Conservation (phyloP, 257 asterid species). For the Haberlea rhodopensis region DNA sequence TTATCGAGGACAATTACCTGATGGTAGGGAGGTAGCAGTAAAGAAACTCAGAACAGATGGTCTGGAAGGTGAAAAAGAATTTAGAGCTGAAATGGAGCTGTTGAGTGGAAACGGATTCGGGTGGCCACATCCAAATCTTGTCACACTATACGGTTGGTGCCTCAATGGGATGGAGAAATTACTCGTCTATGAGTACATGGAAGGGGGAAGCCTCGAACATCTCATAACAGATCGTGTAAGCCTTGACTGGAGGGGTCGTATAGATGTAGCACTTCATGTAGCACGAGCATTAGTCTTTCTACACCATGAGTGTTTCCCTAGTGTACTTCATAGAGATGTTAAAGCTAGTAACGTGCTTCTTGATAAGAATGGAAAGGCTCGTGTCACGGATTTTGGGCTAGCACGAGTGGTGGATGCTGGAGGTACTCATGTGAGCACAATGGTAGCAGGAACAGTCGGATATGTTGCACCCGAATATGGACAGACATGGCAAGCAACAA, state of each 20-base stretch:
- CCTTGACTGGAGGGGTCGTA: slow-evolving; percentile 57
- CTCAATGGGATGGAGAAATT: slow-evolving; percentile 77
- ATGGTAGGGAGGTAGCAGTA: slow-evolving; percentile 81
- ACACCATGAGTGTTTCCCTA: slow-evolving; percentile 87
- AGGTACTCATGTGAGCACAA: slow-evolving; percentile 81
- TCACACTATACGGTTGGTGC: slow-evolving; percentile 88
- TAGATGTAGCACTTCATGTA: slow-evolving; percentile 68
- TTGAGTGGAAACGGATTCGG: slow-evolving; percentile 71
- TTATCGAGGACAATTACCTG: slow-evolving; percentile 73
- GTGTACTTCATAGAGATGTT: slow-evolving; percentile 83
- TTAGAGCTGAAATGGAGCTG: slow-evolving; percentile 87
- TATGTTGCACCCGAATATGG: slow-evolving; percentile 96
- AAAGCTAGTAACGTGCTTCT: slow-evolving; percentile 93
- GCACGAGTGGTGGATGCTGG: slow-evolving; percentile 72
- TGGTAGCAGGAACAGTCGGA: slow-evolving; percentile 94
- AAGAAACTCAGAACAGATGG: slow-evolving; percentile 83
- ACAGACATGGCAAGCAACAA: slow-evolving; percentile 88
- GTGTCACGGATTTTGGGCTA: slow-evolving; percentile 91
- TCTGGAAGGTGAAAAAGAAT: slow-evolving; percentile 76
- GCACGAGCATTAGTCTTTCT: slow-evolving; percentile 74
- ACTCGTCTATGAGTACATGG: slow-evolving; percentile 87
- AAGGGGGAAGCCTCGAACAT: slow-evolving; percentile 79
- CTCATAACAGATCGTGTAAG: slow-evolving; percentile 45
- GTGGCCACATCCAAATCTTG: slow-evolving; percentile 97
- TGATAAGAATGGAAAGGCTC: slow-evolving; percentile 67